Conservation (phyloP, 306 rosid species). For the Citrullus amarus region DNA sequence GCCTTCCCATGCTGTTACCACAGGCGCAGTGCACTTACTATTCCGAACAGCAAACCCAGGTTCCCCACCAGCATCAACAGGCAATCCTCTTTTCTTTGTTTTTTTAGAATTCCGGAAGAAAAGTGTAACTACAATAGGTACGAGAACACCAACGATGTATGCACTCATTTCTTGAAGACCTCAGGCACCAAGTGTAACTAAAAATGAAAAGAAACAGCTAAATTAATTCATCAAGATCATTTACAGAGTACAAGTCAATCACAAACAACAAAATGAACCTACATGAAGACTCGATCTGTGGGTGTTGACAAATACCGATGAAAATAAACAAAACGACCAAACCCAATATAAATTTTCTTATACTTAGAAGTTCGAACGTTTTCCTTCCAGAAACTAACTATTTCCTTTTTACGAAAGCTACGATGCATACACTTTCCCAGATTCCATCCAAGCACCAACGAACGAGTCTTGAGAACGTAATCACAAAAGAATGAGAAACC, state of each 20-base stretch:
- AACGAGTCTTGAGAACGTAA: not conserved
- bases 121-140: slow-evolving; percentile 54
- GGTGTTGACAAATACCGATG: not conserved
- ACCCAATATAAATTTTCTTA: not conserved
- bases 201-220: not conserved
- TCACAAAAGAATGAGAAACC: not conserved
- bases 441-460: not conserved
- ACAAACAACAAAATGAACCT: not conserved
- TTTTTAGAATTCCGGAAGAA: slow-evolving; percentile 35
- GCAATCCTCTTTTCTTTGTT: slow-evolving; percentile 51
- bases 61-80: slow-evolving; percentile 54
- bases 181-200: not conserved
- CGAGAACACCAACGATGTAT: slow-evolving; percentile 42
- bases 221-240: not conserved
- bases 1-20: slow-evolving; percentile 64
- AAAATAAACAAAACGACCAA: not conserved
- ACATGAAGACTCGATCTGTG: not conserved
- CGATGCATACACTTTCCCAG: not conserved
- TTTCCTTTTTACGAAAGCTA: not conserved
- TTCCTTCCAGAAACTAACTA: not conserved
- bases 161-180: slow-evolving; percentile 35
- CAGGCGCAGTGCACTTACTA: slow-evolving; percentile 26
- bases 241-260: not conserved
- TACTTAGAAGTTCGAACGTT: not conserved
- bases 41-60: slow-evolving; percentile 54